Conservation (phyloP, 148 eudicot genomes). For the Rhododendron williamsianum region DNA sequence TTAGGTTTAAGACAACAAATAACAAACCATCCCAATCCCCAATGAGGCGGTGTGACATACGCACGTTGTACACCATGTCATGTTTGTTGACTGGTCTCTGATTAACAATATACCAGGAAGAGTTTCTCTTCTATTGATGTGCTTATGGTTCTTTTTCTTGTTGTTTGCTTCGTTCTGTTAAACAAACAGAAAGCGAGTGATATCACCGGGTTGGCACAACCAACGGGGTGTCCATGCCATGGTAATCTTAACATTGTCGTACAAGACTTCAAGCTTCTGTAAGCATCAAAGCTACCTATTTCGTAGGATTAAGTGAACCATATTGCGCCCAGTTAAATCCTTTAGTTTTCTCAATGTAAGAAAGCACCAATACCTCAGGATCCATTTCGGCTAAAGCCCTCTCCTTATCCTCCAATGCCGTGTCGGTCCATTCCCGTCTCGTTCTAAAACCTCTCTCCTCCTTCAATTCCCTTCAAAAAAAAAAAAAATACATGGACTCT, state of each 20-base stretch:
- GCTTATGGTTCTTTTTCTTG: background rate
- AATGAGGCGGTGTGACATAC: background rate
- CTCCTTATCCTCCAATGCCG: slow-evolving; percentile 36
- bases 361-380: slow-evolving; percentile 51
- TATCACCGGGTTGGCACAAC: background rate
- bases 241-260: background rate
- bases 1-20: background rate
- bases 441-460: slow-evolving; percentile 19
- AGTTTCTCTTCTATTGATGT: background rate
- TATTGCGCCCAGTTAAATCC: background rate
- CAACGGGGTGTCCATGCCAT: background rate
- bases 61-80: background rate
- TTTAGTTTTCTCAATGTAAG: background rate
- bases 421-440: slow-evolving; percentile 30
- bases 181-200: background rate
- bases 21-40: background rate
- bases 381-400: slow-evolving; percentile 55
- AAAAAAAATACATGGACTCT: background rate
- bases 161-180: background rate
- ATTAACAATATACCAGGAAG: background rate
- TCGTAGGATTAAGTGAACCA: no score
- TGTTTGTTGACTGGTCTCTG: background rate
- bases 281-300: slow-evolving; percentile 1
- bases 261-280: background rate
- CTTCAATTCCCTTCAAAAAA: slow-evolving; percentile 41